Evolutionary conservation across 2,329 filamentous ascomycete species (phyloP).

Genomic region (Neoscytalidium dimidiatum): DNA sequence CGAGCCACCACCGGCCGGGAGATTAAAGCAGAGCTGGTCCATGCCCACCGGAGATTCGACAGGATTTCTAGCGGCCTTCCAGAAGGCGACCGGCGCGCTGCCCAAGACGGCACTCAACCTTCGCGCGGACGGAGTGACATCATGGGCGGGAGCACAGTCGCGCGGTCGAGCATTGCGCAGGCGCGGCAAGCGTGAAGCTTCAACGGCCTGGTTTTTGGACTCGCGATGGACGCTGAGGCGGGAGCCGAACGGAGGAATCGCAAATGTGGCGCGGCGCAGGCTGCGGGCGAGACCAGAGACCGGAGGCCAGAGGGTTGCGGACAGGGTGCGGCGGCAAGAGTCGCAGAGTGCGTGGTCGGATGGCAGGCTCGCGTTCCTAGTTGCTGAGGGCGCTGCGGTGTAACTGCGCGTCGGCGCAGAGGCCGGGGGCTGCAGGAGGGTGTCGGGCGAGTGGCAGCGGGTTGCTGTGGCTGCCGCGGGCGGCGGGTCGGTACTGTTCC

Average conservation of each 20-base stretch:
- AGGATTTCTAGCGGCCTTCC: constrained; percentile 13
- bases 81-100: background rate
- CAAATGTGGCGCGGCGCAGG: constrained; percentile 2
- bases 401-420: background rate
- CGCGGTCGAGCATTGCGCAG: background rate
- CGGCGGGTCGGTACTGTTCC: background rate
- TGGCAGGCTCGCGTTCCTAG: constrained; percentile 11
- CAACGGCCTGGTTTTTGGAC: background rate
- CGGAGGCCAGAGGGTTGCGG: constrained; percentile 3
- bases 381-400: constrained; percentile 10
- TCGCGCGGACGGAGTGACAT: background rate
- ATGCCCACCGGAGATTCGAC: background rate
- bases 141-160: background rate
- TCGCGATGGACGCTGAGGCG: background rate
- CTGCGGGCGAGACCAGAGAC: constrained; percentile 4
- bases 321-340: constrained; percentile 15
- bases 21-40: background rate
- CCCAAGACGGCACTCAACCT: background rate
- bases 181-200: background rate
- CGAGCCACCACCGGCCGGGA: background rate
- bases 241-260: background rate
- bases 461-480: background rate
- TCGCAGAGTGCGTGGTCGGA: constrained; percentile 9
- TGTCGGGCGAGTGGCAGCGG: constrained; percentile 3
- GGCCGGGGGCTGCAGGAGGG: background rate